phyloP scores from a whole-genome alignment of 495 filamentous ascomycete species.

The Choiromyces venosus region DNA sequence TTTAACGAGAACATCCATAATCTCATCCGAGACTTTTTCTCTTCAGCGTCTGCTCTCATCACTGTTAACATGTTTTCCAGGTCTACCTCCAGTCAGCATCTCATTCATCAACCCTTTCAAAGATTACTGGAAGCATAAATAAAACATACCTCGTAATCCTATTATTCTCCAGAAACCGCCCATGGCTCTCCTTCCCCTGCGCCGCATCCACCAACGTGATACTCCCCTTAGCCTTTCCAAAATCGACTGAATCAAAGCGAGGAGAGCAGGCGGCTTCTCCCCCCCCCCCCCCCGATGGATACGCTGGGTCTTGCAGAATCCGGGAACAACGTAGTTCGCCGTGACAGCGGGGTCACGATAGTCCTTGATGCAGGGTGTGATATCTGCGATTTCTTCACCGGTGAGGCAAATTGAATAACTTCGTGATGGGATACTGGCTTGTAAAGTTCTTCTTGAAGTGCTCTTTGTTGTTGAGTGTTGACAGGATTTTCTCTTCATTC shows the following conservation, averaged over 20 bases:
- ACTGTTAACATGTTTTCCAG: too few relatives aligned
- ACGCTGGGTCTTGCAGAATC: slow-evolving; percentile 10
- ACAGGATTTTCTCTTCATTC: slow-evolving; percentile 38
- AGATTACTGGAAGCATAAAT: too few relatives aligned
- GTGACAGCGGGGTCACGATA: slow-evolving; percentile 1
- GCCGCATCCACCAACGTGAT: background rate
- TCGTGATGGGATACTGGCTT: slow-evolving; percentile 43
- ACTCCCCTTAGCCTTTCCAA: background rate
- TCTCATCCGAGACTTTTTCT: too few relatives aligned
- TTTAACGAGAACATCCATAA: too few relatives aligned
- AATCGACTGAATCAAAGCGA: background rate
- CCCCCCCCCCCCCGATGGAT: background rate
- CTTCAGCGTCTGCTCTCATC: too few relatives aligned
- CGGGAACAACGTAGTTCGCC: slow-evolving; percentile 14
- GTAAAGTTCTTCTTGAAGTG: background rate
- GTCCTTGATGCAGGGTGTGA: slow-evolving; percentile 12
- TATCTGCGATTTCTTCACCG: background rate
- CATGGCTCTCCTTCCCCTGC: slow-evolving; percentile 13
- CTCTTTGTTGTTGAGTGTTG: slow-evolving; percentile 40
- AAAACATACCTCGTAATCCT: slow-evolving; percentile 5
- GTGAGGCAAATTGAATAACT: slow-evolving; percentile 50
- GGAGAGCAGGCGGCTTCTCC: background rate
- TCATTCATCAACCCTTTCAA: too few relatives aligned
- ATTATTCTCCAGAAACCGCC: slow-evolving; percentile 3
- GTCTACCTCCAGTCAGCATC: too few relatives aligned